Evolutionary conservation across 1,284 basidiomycete species (phyloP).

Genomic region (Irpex sp.): DNA sequence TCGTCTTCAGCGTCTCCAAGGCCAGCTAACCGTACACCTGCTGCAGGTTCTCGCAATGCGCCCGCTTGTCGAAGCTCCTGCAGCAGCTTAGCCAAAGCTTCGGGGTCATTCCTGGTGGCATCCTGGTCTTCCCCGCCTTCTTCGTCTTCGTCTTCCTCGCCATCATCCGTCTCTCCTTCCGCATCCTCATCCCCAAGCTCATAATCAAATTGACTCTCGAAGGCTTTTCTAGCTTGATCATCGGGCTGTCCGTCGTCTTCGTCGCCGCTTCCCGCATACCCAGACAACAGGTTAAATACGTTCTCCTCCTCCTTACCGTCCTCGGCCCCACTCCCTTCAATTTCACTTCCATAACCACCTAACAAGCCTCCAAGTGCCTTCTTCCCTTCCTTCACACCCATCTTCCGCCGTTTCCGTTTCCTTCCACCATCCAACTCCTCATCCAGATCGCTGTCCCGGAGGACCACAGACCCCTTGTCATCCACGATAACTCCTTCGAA

Average conservation of each 20-base stretch:
- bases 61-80: constrained; percentile 47
- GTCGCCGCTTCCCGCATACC: constrained; percentile 53
- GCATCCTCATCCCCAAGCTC: constrained; percentile 27
- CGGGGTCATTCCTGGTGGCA: constrained; percentile 29
- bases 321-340: constrained; percentile 38
- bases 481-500: constrained; percentile 61
- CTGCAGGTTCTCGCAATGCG: constrained; percentile 26
- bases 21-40: constrained; percentile 18
- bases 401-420: constrained; percentile 47
- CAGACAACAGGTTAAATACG: constrained; percentile 45
- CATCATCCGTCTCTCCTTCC: constrained; percentile 31
- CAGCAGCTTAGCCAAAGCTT: constrained; percentile 47
- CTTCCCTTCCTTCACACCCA: constrained; percentile 47
- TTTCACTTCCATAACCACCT: constrained; percentile 65
- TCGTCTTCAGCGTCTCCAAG: constrained; percentile 45
- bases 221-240: not conserved
- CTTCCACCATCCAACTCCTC: constrained; percentile 34
- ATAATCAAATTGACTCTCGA: constrained; percentile 11
- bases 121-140: constrained; percentile 11
- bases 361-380: constrained; percentile 55
- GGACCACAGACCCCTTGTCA: constrained; percentile 39
- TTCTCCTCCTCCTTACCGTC: constrained; percentile 29
- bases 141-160: constrained; percentile 29
- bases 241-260: constrained; percentile 13
- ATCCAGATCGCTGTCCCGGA: not conserved